Base-by-base conservation (phyloP, 2,329 filamentous ascomycete species). In the Xylaria arbuscula region DNA sequence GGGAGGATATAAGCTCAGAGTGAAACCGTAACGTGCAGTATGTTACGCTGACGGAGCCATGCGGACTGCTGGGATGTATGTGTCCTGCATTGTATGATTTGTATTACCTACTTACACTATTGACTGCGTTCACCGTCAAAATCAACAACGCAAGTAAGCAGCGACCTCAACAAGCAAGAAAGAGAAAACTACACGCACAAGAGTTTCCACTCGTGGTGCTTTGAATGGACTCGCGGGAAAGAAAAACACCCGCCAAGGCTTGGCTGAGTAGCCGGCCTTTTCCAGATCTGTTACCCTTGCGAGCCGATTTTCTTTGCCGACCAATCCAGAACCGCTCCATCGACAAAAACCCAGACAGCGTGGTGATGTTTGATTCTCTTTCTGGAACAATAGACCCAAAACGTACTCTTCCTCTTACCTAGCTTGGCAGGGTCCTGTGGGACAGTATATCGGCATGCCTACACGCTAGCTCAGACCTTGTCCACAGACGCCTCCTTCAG, bases 351-450 rank as follows among this genome's bases (percentile, higher is more conserved):
- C 34, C 22, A 34, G 50, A 50, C 36, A 55, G 19, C 34, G 42
- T 51, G 51, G 36, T 34, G 28, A 32, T 36, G 9, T 34, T 56
- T 13, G 24, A 24, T 55, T 56, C 63, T 62, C 36, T 59, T 64
- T 66, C 28, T 17, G 53, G 56, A 28, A 57, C 57, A 61, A 59
- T 50, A 51, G 19, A 61, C 17, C 58, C 58, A 65, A 63, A 62
- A 22, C 32, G 40, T 59, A 36, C 22, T 1, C 42, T 34, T 51
- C 28, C 38, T 59, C 57, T 59, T 58, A 38, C 45, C 60, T 36
- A 42, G 17, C 51, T 53, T 38, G 64, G 55, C 19, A 42, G 42
- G 9, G 45, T 22, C 42, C 42, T 22, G 15, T 40, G 22, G 32
- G 17, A 11, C 45, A 32, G 45, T 36, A 36, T 45, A 47, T 17